These are phyloP conservation scores for Tetrastigma voinierianum DNA, from an alignment of 164 flowering plant genomes.

Conservation along the genomic window DNA sequence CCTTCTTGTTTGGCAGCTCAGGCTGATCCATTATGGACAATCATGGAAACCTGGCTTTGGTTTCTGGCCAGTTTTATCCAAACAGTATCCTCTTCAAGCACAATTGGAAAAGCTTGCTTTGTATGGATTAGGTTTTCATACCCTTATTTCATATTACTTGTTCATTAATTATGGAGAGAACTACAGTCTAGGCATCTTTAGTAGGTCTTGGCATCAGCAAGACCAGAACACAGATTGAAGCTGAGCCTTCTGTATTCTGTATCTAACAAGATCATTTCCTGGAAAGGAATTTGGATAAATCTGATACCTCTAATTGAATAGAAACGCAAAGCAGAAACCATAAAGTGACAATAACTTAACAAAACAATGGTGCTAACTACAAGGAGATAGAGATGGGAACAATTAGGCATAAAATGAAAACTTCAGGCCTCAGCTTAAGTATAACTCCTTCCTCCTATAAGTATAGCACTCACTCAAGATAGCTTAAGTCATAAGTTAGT, in stretches of 20 bases:
- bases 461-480: too few species aligned
- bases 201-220: constrained; percentile 88
- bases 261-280: constrained; percentile 82
- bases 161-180: constrained; percentile 68
- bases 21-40: constrained; percentile 98
- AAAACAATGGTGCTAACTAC: neutral
- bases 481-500: too few species aligned
- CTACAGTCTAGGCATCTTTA: constrained; percentile 83
- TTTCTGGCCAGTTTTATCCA: constrained; percentile 99
- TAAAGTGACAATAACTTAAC: neutral
- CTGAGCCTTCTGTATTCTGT: constrained; percentile 61
- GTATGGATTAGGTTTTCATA: constrained; percentile 93
- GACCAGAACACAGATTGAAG: constrained; percentile 88
- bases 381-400: neutral
- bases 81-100: constrained; percentile 83
- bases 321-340: neutral
- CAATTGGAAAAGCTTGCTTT: constrained; percentile 85
- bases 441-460: too few species aligned
- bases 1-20: constrained; percentile 93
- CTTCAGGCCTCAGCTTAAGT: too few species aligned
- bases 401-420: too few species aligned
- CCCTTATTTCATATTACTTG: constrained; percentile 81
- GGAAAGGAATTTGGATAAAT: constrained; percentile 3
- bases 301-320: too few species aligned
- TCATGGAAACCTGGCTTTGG: constrained; percentile 98